phyloP scores from a whole-genome alignment of 164 flowering plant genomes.

The Protea cynaroides region DNA sequence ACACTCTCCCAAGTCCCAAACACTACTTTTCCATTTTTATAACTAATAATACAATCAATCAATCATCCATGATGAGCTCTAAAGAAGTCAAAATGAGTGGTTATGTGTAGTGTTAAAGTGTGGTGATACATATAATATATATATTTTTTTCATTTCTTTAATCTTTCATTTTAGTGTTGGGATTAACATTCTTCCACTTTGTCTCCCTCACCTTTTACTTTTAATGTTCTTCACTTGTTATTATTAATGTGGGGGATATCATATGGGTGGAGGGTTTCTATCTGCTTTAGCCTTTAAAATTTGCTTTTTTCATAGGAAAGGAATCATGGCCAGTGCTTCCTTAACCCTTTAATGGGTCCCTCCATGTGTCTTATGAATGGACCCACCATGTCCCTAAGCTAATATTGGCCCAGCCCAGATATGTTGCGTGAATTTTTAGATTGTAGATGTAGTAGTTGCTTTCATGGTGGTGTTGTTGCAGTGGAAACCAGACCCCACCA shows the following conservation, averaged over 20 bases:
- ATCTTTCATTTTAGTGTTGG: constrained; percentile 12
- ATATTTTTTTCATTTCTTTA: constrained; percentile 10
- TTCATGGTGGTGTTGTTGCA: constrained; percentile 45
- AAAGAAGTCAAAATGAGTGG: constrained; percentile 45
- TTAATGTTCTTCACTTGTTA: background rate
- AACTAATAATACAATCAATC: constrained; percentile 26
- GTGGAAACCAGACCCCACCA: constrained; percentile 52
- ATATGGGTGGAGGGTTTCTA: constrained; percentile 48
- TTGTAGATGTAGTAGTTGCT: constrained; percentile 38
- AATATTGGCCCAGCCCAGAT: constrained; percentile 6
- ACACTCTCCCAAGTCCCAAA: background rate
- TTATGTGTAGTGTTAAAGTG: too few relatives aligned
- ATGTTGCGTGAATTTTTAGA: constrained; percentile 42
- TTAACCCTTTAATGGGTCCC: constrained; percentile 35
- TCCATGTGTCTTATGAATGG: constrained; percentile 26
- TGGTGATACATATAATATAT: too few relatives aligned
- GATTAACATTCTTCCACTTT: constrained; percentile 42
- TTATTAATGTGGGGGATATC: background rate
- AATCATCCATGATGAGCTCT: constrained; percentile 51
- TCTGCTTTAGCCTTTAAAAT: constrained; percentile 41
- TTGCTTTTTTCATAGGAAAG: constrained; percentile 55
- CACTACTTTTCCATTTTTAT: background rate
- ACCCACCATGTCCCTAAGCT: constrained; percentile 29
- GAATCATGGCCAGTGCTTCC: constrained; percentile 40
- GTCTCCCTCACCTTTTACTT: constrained; percentile 18